phyloP scores from a whole-genome alignment of 306 rosid species.

The Pyrus betulifolia region DNA sequence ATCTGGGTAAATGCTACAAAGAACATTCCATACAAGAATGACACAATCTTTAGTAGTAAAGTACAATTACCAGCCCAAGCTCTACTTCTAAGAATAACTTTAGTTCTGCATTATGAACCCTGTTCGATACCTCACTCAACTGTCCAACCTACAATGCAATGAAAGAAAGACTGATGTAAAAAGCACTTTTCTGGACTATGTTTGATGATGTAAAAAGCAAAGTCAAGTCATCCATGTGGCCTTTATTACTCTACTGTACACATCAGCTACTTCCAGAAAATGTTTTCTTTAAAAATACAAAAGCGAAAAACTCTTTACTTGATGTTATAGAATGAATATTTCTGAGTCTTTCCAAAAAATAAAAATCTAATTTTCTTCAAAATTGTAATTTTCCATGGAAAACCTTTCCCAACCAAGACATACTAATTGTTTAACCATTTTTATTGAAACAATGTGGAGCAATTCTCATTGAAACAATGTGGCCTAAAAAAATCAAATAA shows the following conservation, averaged over 20 bases:
- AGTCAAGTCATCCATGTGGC: background rate
- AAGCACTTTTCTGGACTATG: background rate
- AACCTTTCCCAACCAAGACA: background rate
- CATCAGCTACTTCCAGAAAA: background rate
- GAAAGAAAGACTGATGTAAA: background rate
- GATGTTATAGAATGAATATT: background rate
- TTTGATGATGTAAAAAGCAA: background rate
- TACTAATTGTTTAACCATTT: background rate
- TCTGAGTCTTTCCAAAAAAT: background rate
- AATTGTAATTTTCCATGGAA: background rate
- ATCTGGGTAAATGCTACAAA: slow-evolving; percentile 6
- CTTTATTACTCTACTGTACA: background rate
- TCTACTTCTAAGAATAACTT: slow-evolving; percentile 75
- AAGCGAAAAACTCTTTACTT: too few relatives aligned
- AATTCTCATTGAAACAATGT: background rate
- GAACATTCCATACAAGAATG: background rate
- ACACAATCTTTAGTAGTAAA: background rate
- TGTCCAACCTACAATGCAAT: slow-evolving; percentile 59
- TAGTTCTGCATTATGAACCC: slow-evolving; percentile 64
- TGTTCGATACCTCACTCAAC: slow-evolving; percentile 63
- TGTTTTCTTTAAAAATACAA: background rate
- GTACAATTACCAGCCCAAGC: slow-evolving; percentile 51
- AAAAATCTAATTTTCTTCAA: background rate
- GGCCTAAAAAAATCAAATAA: background rate
- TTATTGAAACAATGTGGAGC: background rate